Percentiles rank a stretch among this genome's conserved stretches.
phyloP scores from a whole-genome alignment of 1,139 yeast species.

The Arxiozyma slooffiae region DNA sequence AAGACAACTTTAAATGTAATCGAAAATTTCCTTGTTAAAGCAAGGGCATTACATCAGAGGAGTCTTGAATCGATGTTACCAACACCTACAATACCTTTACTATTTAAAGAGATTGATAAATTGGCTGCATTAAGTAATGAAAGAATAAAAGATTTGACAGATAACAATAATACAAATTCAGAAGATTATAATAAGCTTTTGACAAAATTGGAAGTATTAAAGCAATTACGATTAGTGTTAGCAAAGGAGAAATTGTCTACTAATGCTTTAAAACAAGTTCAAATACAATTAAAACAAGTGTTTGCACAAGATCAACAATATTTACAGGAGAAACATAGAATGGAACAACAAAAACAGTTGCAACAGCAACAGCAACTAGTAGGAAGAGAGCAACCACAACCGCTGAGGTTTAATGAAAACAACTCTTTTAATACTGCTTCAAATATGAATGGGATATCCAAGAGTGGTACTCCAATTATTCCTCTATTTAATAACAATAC shows the following conservation, averaged over 20 bases:
- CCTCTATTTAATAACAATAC: constrained; percentile 18
- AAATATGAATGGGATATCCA: constrained; percentile 3
- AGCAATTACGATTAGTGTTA: constrained; percentile 30
- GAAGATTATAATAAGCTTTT: constrained; percentile 27
- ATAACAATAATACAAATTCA: neutral
- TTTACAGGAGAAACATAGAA: constrained; percentile 19
- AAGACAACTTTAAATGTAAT: constrained; percentile 60
- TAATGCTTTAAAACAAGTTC: constrained; percentile 34
- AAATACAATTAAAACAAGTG: constrained; percentile 34
- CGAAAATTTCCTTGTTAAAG: constrained; percentile 59
- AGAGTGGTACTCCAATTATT: constrained; percentile 10
- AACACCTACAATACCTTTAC: constrained; percentile 26
- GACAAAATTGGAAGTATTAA: constrained; percentile 29
- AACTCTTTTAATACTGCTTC: neutral
- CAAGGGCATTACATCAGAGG: constrained; percentile 36
- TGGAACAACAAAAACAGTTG: constrained; percentile 15
- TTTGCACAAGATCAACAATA: constrained; percentile 30
- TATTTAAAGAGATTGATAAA: constrained; percentile 34
- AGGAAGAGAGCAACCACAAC: constrained; percentile 9
- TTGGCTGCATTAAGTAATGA: constrained; percentile 34
- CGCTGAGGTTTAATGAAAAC: constrained; percentile 10
- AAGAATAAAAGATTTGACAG: constrained; percentile 31
- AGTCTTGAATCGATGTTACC: constrained; percentile 25
- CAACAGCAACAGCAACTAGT: constrained; percentile 13
- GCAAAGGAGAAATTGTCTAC: constrained; percentile 33